phyloP scores from a whole-genome alignment of 345 rosid genomes.

The Linum usitatissimum region DNA sequence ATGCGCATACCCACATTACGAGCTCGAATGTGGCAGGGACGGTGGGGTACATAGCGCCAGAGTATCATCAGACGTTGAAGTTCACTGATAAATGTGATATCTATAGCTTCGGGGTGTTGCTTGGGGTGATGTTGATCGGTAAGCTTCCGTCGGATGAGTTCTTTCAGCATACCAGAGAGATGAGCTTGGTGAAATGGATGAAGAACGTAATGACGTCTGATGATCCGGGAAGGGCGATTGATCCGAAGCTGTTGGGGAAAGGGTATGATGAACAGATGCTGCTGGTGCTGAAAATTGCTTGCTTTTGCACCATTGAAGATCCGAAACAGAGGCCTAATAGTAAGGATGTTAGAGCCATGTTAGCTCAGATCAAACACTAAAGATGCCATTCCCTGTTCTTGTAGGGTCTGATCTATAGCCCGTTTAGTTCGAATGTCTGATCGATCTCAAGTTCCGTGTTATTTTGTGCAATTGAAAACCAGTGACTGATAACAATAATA shows the following conservation, averaged over 20 bases:
- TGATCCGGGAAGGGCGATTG: conserved; percentile 55
- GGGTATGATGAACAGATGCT: conserved; percentile 73
- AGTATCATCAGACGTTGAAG: conserved; percentile 73
- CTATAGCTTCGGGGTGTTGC: conserved; percentile 73
- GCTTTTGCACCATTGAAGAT: conserved; percentile 67
- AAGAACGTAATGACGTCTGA: conserved; percentile 54
- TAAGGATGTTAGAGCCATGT: conserved; percentile 65
- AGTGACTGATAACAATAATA: too few species aligned
- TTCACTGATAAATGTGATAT: conserved; percentile 90
- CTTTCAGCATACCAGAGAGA: conserved; percentile 60
- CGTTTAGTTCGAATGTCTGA: too few species aligned
- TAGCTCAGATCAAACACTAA: conserved; percentile 43
- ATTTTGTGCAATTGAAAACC: too few species aligned
- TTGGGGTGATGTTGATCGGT: conserved; percentile 63
- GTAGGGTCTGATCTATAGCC: too few species aligned
- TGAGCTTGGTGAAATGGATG: conserved; percentile 75
- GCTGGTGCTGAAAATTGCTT: conserved; percentile 73
- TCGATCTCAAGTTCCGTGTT: too few species aligned
- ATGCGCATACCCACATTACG: conserved; percentile 54
- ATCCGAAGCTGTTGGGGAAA: conserved; percentile 41
- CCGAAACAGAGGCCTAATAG: conserved; percentile 84
- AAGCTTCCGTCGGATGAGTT: conserved; percentile 82
- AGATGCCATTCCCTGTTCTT: background rate
- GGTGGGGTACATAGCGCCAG: conserved; percentile 83
- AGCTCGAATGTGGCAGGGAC: conserved; percentile 69